These are phyloP conservation scores for Monosporozyma yasuniensis DNA, from an alignment of 805 yeast genomes.

Conservation along the genomic window DNA sequence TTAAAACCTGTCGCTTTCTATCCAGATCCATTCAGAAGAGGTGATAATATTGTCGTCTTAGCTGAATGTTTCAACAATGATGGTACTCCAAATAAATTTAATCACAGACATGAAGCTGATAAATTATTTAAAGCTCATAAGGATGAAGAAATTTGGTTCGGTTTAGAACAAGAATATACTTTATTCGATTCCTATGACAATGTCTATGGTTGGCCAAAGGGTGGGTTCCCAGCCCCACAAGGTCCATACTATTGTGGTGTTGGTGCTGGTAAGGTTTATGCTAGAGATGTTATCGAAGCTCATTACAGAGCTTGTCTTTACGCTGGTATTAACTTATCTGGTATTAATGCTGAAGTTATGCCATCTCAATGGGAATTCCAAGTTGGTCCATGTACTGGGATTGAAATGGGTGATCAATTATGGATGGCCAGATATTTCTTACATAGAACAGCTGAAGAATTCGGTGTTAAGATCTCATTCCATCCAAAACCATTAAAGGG, in stretches of 20 bases:
- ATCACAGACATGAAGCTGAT: conserved; percentile 96
- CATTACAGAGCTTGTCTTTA: conserved; percentile 97
- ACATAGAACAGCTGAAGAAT: conserved; percentile 95
- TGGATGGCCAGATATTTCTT: conserved; percentile 93
- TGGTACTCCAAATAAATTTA: conserved; percentile 97
- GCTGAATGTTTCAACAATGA: conserved; percentile 98
- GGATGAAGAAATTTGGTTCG: conserved; percentile 86
- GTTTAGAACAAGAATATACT: conserved; percentile 98
- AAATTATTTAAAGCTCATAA: conserved; percentile 90
- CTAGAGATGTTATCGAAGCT: conserved; percentile 97
- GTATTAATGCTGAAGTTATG: conserved; percentile 99
- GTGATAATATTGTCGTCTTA: conserved; percentile 90
- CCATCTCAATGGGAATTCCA: conserved; percentile 99
- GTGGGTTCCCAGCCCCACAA: conserved; percentile 99
- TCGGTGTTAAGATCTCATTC: conserved; percentile 95
- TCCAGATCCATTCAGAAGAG: conserved; percentile 96
- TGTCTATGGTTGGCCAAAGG: conserved; percentile 98
- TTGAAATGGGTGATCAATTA: conserved; percentile 92
- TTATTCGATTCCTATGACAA: conserved; percentile 83
- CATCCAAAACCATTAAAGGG: conserved; percentile 99
- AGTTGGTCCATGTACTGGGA: conserved; percentile 97
- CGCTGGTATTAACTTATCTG: conserved; percentile 84
- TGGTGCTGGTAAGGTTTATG: conserved; percentile 95
- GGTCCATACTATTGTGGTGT: conserved; percentile 99
- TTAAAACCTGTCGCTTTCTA: conserved; percentile 92